These are phyloP conservation scores for Coniferiporia sulphurascens DNA, from an alignment of 1,284 basidiomycete species.

Conservation along the genomic window DNA sequence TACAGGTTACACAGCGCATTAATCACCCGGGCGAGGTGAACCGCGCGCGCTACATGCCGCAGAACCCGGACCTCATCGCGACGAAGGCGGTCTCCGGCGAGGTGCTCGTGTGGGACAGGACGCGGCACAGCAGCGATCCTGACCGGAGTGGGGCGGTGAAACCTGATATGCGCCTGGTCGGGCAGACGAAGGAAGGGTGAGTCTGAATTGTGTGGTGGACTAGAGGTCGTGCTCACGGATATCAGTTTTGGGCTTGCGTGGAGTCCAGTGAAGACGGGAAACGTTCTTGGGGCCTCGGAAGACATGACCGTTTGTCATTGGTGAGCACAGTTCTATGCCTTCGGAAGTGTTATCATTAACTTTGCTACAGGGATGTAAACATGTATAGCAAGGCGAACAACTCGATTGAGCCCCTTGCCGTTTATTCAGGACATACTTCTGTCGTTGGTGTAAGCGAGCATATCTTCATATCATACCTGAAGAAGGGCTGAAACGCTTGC, in stretches of 20 bases:
- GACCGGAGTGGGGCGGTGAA: constrained; percentile 79
- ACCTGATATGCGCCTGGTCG: constrained; percentile 88
- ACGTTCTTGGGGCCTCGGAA: constrained; percentile 90
- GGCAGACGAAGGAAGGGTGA: constrained; percentile 91
- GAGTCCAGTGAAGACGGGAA: constrained; percentile 80
- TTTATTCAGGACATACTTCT: constrained; percentile 85
- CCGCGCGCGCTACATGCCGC: constrained; percentile 97
- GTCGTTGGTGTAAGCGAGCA: constrained; percentile 74
- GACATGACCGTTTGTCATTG: constrained; percentile 96
- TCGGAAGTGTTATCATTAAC: not conserved
- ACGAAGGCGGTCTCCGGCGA: constrained; percentile 91
- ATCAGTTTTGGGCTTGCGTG: constrained; percentile 88
- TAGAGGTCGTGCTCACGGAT: constrained; percentile 14
- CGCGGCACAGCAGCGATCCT: constrained; percentile 93
- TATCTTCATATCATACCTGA: constrained; percentile 2
- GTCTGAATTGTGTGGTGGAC: constrained; percentile 25
- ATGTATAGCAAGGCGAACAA: constrained; percentile 80
- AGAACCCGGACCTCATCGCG: constrained; percentile 95
- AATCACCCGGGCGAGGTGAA: constrained; percentile 98
- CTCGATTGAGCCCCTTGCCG: constrained; percentile 74
- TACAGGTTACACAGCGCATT: constrained; percentile 91
- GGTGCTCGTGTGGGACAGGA: constrained; percentile 92
- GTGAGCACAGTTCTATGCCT: constrained; percentile 33
- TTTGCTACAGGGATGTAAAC: constrained; percentile 76
- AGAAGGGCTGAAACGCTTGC: constrained; percentile 18